Base-by-base conservation (phyloP, 495 filamentous ascomycete species). In the Neurospora sp. region DNA sequence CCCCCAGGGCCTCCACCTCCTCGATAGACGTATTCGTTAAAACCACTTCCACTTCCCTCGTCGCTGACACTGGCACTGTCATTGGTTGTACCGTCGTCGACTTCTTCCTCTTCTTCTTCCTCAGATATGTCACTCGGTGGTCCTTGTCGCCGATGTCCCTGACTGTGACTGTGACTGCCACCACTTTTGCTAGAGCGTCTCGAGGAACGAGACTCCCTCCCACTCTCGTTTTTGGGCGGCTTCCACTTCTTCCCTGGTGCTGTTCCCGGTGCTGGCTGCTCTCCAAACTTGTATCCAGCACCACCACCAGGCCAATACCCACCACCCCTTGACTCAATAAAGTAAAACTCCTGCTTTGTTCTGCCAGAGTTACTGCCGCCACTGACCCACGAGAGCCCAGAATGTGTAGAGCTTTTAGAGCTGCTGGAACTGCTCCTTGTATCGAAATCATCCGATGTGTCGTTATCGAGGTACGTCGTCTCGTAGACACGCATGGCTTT, bases 401-500 rank as follows among this genome's bases (percentile, higher is more conserved):
- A 35, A 0, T 35, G 27, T 5, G 1, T 9, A 18, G 53, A 65
- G 27, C 27, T 6, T 9, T 38, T 40, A 0, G 35, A 31, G 2
- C 70, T 71, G 2, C 70, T 37, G 41, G 38, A 1, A 6, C 48
- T 74, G 73, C 77, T 80, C 22, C 40, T 41, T 2, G 74, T 48
- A 37, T 81, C 78, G 16, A 69, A 73, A 20, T 75, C 73, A 16
- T 73, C 71, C 5, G 27, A 31, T 3, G 53, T 0, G 22, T 35
- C 27, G 53, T 65, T 16, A 39, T 76, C 72, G 68, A 72, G 46
- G 53, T 71, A 78, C 0, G 46, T 71, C 1, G 76, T 76, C 40
- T 76, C 71, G 70, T 77, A 77, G 39, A 77, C 74, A 18, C 76
- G 73, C 38, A 80, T 46, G 48, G 40, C 72, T 68, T 76, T 79